Base-by-base conservation (phyloP, 352 stramenopile species). In the Aphanomyces cochlioides region DNA sequence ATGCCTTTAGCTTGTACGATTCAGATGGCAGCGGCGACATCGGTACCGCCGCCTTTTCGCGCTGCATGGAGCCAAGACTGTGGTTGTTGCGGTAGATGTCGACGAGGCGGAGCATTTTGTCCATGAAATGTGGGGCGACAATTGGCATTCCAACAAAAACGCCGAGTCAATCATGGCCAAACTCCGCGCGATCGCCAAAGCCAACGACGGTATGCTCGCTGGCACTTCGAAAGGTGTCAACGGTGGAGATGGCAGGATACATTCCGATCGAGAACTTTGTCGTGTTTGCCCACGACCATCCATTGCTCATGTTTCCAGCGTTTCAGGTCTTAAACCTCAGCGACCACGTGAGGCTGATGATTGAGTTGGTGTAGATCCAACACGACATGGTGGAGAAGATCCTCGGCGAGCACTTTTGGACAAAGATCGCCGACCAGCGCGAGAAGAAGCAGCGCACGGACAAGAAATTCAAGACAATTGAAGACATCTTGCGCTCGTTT, bases 1-100 rank as follows among this genome's bases (percentile, higher is more conserved):
- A 88, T 60, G 80, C 84, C 2, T 92, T 90, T 60, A 82, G 89
- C 68, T 72, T 92, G 7, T 92, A 92, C 71, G 83, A 92, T 41
- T 64, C 79, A 3, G 84, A 92, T 72, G 73, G 81, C 5, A 90
- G 80, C 28, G 83, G 84, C 43, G 78, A 89, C 71, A 90, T 92
- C 67, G 81, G 66, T 66, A 41, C 41, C n/a, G 38, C 1, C 28
- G n/a, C 10, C 43, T 12, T 50, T 2, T 50, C 43, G 28, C 28
- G 28, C 1, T 28, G 2, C 28, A 28, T 28, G 28, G 43, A 50
- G 10, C 43, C 43, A n/a, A 12, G 43, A 2, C 7, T 56, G 15
- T 19, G 7, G 10, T 39, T 37, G 47, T 41, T 21, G 47, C 36
- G 38, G 3, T 70, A 70, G 64, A 89, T 63, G 75, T 78, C 19